Percentiles rank a stretch among this genome's conserved stretches.
phyloP scores from a whole-genome alignment of 768 basidiomycete species.

The Rossbeevera mucosa region DNA sequence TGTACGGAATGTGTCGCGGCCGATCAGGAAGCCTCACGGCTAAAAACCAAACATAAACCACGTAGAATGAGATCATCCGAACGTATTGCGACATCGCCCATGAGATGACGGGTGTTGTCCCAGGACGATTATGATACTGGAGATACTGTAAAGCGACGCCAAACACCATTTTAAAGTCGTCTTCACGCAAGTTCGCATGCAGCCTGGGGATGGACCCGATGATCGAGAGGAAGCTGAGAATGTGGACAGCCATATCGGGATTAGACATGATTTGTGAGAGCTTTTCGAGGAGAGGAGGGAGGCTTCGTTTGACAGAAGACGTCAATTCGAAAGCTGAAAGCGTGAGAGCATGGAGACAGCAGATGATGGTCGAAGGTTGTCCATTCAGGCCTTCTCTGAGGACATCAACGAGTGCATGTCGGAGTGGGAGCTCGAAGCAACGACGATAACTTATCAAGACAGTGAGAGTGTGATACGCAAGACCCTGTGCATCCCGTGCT shows the following conservation, averaged over 20 bases:
- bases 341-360: conserved; percentile 85
- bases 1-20: conserved; percentile 75
- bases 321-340: conserved; percentile 85
- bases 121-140: conserved; percentile 76
- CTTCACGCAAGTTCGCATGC: conserved; percentile 87
- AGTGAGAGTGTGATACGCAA: conserved; percentile 83
- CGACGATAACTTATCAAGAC: conserved; percentile 83
- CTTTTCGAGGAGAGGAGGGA: conserved; percentile 79
- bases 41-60: conserved; percentile 94
- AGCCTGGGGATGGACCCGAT: conserved; percentile 76
- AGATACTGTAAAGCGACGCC: conserved; percentile 92
- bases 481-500: conserved; percentile 76
- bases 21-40: conserved; percentile 80
- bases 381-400: conserved; percentile 67
- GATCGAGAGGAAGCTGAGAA: conserved; percentile 85
- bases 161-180: conserved; percentile 90
- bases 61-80: conserved; percentile 81
- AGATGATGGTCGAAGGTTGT: conserved; percentile 74
- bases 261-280: conserved; percentile 93
- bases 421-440: conserved; percentile 65
- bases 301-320: conserved; percentile 70
- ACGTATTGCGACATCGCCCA: conserved; percentile 92
- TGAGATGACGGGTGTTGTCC: conserved; percentile 56
- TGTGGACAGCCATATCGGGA: conserved; percentile 90
- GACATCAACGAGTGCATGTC: conserved; percentile 68